Evolutionary conservation across 768 basidiomycete species (phyloP).

Genomic region (Hygrocybe punicea): DNA sequence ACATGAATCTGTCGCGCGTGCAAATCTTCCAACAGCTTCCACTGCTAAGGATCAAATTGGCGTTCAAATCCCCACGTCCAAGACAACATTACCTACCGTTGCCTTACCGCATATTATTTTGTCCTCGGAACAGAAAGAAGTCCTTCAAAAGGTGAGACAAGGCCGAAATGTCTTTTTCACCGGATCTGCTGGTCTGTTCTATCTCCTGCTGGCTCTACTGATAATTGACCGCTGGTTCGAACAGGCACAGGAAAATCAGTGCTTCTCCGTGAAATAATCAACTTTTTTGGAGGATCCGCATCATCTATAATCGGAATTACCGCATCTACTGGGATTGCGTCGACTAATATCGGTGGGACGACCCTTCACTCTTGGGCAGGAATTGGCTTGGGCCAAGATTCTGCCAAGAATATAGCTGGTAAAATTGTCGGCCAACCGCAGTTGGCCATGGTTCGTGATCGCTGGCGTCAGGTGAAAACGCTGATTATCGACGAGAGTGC

Average conservation of each 20-base stretch:
- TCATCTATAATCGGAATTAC: conserved; percentile 60
- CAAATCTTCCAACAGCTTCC: too few species aligned
- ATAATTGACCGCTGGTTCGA: neutral
- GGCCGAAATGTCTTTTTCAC: conserved; percentile 80
- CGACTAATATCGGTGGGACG: conserved; percentile 76
- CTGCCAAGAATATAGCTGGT: conserved; percentile 47
- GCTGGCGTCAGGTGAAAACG: conserved; percentile 62
- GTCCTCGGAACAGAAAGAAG: conserved; percentile 50
- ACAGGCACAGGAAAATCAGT: conserved; percentile 83
- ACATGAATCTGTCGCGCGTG: too few species aligned
- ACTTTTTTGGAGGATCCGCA: conserved; percentile 33
- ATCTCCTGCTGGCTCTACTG: neutral
- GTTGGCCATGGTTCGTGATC: conserved; percentile 40
- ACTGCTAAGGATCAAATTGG: too few species aligned
- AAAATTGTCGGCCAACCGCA: conserved; percentile 49
- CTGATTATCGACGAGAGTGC: conserved; percentile 85
- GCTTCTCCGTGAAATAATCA: conserved; percentile 71
- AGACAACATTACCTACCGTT: neutral
- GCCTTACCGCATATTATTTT: conserved; percentile 30
- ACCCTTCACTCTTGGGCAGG: conserved; percentile 85
- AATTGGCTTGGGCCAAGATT: conserved; percentile 67
- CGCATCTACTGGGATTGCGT: conserved; percentile 76
- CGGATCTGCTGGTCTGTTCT: conserved; percentile 66
- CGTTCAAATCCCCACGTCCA: too few species aligned
- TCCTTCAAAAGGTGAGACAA: conserved; percentile 51